Evolutionary conservation across 257 asterid genomes (phyloP).

Genomic region (Lantana camara): DNA sequence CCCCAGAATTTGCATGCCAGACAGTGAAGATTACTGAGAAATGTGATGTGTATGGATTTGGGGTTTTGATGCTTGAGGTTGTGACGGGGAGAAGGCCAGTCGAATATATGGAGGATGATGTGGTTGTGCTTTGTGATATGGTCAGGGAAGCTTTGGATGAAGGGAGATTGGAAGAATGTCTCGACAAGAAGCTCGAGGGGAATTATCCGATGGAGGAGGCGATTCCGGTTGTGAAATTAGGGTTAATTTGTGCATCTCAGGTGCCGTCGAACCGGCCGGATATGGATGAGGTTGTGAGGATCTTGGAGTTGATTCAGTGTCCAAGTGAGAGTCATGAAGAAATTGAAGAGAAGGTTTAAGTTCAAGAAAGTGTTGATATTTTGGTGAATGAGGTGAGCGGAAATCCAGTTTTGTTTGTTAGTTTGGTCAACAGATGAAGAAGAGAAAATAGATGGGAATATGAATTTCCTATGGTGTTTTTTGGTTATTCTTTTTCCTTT

Average conservation of each 20-base stretch:
- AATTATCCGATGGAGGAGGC: slow-evolving; percentile 68
- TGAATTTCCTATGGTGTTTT: slow-evolving; percentile 18
- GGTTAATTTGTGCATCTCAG: slow-evolving; percentile 82
- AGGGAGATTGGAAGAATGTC: slow-evolving; percentile 68
- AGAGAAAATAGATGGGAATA: slow-evolving; percentile 24
- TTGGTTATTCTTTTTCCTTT: slow-evolving; percentile 19
- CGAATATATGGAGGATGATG: slow-evolving; percentile 88
- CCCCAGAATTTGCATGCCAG: slow-evolving; percentile 85
- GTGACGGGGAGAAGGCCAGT: slow-evolving; percentile 77
- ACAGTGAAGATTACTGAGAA: slow-evolving; percentile 83
- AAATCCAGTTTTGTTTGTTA: slow-evolving; percentile 40
- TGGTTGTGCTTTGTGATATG: slow-evolving; percentile 72
- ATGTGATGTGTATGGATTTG: slow-evolving; percentile 86
- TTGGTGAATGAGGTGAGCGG: slow-evolving; percentile 40
- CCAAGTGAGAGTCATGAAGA: slow-evolving; percentile 57
- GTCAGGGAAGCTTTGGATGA: slow-evolving; percentile 78
- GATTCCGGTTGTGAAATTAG: slow-evolving; percentile 71
- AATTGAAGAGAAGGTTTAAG: slow-evolving; percentile 34
- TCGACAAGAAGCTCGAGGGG: slow-evolving; percentile 58
- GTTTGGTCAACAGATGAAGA: slow-evolving; percentile 18
- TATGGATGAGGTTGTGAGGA: slow-evolving; percentile 80
- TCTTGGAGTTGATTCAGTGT: slow-evolving; percentile 65
- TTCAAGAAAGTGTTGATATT: slow-evolving; percentile 24
- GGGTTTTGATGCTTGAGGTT: slow-evolving; percentile 66
- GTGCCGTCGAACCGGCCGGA: slow-evolving; percentile 86